A percentile compares a stretch with the other conserved stretches of the same genome.
These are phyloP conservation scores for Nakazawaea laoshanensis DNA, from an alignment of 805 yeast genomes.

Conservation along the genomic window DNA sequence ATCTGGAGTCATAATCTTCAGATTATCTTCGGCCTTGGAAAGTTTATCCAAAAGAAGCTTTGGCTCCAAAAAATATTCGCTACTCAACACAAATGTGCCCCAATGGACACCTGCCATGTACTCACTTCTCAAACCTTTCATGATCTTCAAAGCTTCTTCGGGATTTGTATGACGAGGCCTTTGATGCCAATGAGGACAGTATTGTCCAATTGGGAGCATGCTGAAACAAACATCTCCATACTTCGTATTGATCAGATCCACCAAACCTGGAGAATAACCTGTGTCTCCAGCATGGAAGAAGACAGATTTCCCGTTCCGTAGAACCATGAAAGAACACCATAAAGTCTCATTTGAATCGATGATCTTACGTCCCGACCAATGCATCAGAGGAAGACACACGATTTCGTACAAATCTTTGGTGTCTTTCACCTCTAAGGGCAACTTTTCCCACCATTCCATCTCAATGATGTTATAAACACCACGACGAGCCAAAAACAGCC, in stretches of 20 bases:
- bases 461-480: slow-evolving; percentile 63
- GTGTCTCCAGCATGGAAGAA: slow-evolving; percentile 94
- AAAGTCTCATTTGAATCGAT: slow-evolving; percentile 71
- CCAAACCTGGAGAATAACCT: slow-evolving; percentile 74
- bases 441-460: slow-evolving; percentile 89
- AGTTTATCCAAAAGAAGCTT: slow-evolving; percentile 45
- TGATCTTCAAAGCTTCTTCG: slow-evolving; percentile 61
- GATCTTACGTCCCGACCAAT: slow-evolving; percentile 89
- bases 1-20: slow-evolving; percentile 52
- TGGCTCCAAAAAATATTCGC: slow-evolving; percentile 85
- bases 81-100: slow-evolving; percentile 90
- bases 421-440: slow-evolving; percentile 24
- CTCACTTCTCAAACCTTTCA: slow-evolving; percentile 50
- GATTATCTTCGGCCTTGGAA: slow-evolving; percentile 29
- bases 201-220: slow-evolving; percentile 89
- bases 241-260: slow-evolving; percentile 51
- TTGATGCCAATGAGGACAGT: slow-evolving; percentile 93
- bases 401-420: slow-evolving; percentile 55
- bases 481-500: slow-evolving; percentile 43
- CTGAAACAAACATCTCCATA: slow-evolving; percentile 63
- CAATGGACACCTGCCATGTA: slow-evolving; percentile 86
- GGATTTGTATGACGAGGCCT: slow-evolving; percentile 85
- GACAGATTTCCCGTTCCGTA: slow-evolving; percentile 59
- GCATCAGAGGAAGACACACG: slow-evolving; percentile 91
- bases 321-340: slow-evolving; percentile 83